Evolutionary conservation across 495 filamentous ascomycete genomes (phyloP).

Genomic region (Chaetomium cochliodes): DNA sequence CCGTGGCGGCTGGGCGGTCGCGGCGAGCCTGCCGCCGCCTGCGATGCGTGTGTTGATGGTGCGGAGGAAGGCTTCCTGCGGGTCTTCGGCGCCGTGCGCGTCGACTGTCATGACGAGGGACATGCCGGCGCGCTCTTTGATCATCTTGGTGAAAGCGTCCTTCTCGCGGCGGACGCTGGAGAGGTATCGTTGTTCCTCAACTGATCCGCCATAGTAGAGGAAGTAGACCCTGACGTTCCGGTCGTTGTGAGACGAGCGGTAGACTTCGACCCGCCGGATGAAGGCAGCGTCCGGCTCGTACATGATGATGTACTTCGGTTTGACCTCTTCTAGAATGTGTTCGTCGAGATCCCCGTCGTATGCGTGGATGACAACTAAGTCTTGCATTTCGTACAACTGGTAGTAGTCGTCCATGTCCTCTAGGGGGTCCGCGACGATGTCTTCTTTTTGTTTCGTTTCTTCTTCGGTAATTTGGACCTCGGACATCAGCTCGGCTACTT

Average conservation of each 20-base stretch:
- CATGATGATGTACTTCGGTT: slow-evolving; percentile 95
- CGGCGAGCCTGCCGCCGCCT: slow-evolving; percentile 82
- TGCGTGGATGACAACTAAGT: slow-evolving; percentile 84
- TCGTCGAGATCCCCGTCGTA: slow-evolving; percentile 94
- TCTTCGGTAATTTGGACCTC: slow-evolving; percentile 77
- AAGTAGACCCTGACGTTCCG: slow-evolving; percentile 91
- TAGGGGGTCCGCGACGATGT: slow-evolving; percentile 75
- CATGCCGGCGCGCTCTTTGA: slow-evolving; percentile 92
- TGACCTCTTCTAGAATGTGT: slow-evolving; percentile 87
- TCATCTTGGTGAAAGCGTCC: slow-evolving; percentile 88
- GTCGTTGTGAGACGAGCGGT: slow-evolving; percentile 88
- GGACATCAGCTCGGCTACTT: slow-evolving; percentile 58
- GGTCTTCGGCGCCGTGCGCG: slow-evolving; percentile 67
- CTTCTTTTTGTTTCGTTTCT: slow-evolving; percentile 70
- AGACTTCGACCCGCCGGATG: slow-evolving; percentile 91
- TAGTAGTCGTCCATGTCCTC: slow-evolving; percentile 90
- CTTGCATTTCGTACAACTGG: slow-evolving; percentile 87
- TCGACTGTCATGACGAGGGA: slow-evolving; percentile 76
- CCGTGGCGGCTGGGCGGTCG: slow-evolving; percentile 86
- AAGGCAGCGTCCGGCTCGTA: slow-evolving; percentile 97
- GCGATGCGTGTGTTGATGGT: slow-evolving; percentile 97
- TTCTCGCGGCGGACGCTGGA: slow-evolving; percentile 88
- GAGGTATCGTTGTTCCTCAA: slow-evolving; percentile 94
- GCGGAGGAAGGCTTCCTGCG: slow-evolving; percentile 88
- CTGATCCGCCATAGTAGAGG: slow-evolving; percentile 89